Conservation (phyloP, 768 basidiomycete species). For the Suillus alpinus region DNA sequence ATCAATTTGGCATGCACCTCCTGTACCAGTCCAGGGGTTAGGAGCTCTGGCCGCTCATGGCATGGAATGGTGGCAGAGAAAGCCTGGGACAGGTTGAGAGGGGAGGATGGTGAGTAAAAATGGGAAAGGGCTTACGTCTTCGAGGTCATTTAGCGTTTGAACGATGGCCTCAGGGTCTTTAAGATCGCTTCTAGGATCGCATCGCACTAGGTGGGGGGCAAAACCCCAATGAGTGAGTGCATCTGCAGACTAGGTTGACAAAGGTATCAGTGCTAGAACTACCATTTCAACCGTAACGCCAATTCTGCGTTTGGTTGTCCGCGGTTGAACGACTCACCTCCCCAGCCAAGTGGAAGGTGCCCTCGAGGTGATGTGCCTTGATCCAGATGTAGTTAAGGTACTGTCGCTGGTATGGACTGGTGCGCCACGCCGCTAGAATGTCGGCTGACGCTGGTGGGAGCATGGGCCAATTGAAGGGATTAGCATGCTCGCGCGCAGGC, state of each 20-base stretch:
- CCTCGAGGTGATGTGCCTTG: slow-evolving; percentile 24
- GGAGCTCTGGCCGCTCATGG: slow-evolving; percentile 21
- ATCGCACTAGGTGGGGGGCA: slow-evolving; percentile 20
- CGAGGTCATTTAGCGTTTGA: slow-evolving; percentile 20
- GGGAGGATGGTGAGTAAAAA: neutral
- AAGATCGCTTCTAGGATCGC: slow-evolving; percentile 20
- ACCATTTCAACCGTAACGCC: neutral
- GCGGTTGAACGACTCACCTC: neutral
- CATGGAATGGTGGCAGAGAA: slow-evolving; percentile 21
- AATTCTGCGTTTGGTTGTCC: neutral
- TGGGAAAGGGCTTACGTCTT: slow-evolving; percentile 17
- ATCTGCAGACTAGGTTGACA: slow-evolving; percentile 22
- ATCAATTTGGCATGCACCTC: slow-evolving; percentile 27
- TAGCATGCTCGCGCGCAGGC: slow-evolving; percentile 29
- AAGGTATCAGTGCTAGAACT: neutral
- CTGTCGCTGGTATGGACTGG: slow-evolving; percentile 22
- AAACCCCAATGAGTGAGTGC: slow-evolving; percentile 26
- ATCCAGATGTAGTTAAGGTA: slow-evolving; percentile 30
- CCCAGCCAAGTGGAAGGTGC: neutral
- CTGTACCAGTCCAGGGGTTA: slow-evolving; percentile 29
- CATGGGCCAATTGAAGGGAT: slow-evolving; percentile 33
- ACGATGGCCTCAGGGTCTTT: slow-evolving; percentile 22
- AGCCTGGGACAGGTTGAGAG: slow-evolving; percentile 17
- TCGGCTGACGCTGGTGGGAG: slow-evolving; percentile 24
- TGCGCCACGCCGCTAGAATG: slow-evolving; percentile 25